Percentiles rank a stretch among this genome's conserved stretches.
phyloP scores from a whole-genome alignment of 192 early-diverging fungal genomes.

The Gaertneriomyces sp. region DNA sequence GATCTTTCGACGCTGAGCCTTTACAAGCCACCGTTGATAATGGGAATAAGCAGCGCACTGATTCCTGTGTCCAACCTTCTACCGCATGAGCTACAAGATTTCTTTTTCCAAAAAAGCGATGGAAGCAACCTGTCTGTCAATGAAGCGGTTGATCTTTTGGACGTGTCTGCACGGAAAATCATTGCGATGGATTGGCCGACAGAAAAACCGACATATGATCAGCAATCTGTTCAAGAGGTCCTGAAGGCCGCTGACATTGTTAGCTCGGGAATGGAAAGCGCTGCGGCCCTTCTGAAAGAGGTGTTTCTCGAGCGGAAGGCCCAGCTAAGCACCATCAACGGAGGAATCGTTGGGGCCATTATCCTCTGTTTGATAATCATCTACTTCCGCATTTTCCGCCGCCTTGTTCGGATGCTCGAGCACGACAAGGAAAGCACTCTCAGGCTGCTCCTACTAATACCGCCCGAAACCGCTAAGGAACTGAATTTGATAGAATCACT shows the following conservation, averaged over 20 bases:
- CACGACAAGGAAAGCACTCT: constrained; percentile 14
- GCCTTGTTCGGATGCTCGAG: constrained; percentile 14
- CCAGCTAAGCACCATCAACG: neutral
- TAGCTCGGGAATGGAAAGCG: neutral
- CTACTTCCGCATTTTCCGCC: constrained; percentile 14
- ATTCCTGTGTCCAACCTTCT: no score
- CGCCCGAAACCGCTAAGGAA: constrained; percentile 16
- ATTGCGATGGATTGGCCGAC: no score
- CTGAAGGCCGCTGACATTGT: neutral
- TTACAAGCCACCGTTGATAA: no score
- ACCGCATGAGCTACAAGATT: no score
- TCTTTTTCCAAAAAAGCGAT: no score
- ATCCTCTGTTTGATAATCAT: constrained; percentile 2
- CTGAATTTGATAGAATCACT: constrained; percentile 14
- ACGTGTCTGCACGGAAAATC: no score
- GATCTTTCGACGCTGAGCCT: no score
- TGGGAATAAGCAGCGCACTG: no score
- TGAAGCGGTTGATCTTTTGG: no score
- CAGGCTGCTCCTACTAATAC: constrained; percentile 13
- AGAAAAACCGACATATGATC: neutral
- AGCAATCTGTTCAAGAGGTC: neutral
- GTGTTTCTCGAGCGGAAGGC: neutral
- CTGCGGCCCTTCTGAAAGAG: neutral
- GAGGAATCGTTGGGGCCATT: constrained; percentile 5
- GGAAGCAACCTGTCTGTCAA: no score